phyloP scores from a whole-genome alignment of 2,329 filamentous ascomycete genomes.

The Neofusicoccum kwambonambiense region DNA sequence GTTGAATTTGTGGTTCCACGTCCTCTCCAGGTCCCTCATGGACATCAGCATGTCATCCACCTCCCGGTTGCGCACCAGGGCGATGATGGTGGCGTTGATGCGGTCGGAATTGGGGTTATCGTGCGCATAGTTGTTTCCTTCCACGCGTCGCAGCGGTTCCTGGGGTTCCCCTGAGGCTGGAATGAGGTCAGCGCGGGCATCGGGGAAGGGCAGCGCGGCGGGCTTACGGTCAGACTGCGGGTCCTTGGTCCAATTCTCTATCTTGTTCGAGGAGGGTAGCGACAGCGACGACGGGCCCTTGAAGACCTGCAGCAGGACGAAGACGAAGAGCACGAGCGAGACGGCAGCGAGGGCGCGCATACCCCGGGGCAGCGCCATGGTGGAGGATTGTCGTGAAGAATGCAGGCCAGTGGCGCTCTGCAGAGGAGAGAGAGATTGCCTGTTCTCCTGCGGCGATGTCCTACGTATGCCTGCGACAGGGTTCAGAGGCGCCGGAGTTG shows the following conservation, averaged over 20 bases:
- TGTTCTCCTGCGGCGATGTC: not conserved
- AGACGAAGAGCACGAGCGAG: conserved; percentile 71
- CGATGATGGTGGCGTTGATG: conserved; percentile 89
- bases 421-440: not conserved
- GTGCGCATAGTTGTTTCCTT: conserved; percentile 72
- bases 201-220: not conserved
- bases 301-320: conserved; percentile 75
- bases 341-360: conserved; percentile 75
- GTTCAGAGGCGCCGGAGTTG: not conserved
- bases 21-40: conserved; percentile 88
- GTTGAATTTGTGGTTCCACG: conserved; percentile 99
- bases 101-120: conserved; percentile 74
- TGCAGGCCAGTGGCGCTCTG: not conserved
- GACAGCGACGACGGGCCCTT: conserved; percentile 51
- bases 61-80: conserved; percentile 90
- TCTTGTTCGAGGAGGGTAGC: conserved; percentile 34
- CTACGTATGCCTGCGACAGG: not conserved
- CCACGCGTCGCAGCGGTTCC: conserved; percentile 68
- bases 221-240: conserved; percentile 84
- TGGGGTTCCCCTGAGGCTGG: conserved; percentile 80
- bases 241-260: conserved; percentile 69
- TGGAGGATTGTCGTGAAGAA: conserved; percentile 26
- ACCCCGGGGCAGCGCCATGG: conserved; percentile 82
- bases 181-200: conserved; percentile 12
- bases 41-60: conserved; percentile 78